Base-by-base conservation (phyloP, 2,329 filamentous ascomycete species). In the Aureobasidium uvarum region DNA sequence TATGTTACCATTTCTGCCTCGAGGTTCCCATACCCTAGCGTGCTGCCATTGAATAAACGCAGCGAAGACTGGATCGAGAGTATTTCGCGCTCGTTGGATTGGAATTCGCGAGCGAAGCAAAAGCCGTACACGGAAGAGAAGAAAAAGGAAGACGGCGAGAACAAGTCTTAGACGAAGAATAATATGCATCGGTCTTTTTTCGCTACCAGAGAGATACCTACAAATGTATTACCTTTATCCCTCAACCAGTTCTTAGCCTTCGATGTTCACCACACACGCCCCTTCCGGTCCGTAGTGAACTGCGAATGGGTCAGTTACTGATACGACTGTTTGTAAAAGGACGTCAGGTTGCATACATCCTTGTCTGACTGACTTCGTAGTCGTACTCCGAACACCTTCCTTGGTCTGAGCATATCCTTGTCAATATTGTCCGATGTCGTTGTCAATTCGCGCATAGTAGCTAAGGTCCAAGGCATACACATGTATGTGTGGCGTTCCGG, bases 1-100 rank as follows among this genome's bases (percentile, higher is more conserved):
- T 95, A 95, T 74, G 90, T 94, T 5, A 94, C 90, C 1, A 89
- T 95, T 67, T 91, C 89, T 70, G 91, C 91, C 2, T 91, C 88
- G 69, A 80, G 91, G 46, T 94, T 89, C 72, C 91, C 91, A 0
- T 95, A 94, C 76, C 90, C 91, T 0, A 87, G 85, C 65, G 90
- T 94, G 13, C 83, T 92, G 77, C 85, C 87, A 0, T 25, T 66
- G 33, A 59, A 64, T 23, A 48, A 52, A 52, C 39, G 59, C n/a
- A 87, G 86, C 71, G 89, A 92, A 78, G 90, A 92, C 74, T 93
- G 90, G 90, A 85, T 93, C 31, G 91, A 92, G 67, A 91, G 89
- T 71, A 92, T 94, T 66, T 88, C 86, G 68, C 84, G 87, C 48
- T 93, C 92, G 75, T 76, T 94, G 71, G 89, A 90, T 38, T 94